A percentile compares a stretch with the other conserved stretches of the same genome.
Conservation (phyloP, 1,284 basidiomycete species). For the Sporisorium exsertum region DNA sequence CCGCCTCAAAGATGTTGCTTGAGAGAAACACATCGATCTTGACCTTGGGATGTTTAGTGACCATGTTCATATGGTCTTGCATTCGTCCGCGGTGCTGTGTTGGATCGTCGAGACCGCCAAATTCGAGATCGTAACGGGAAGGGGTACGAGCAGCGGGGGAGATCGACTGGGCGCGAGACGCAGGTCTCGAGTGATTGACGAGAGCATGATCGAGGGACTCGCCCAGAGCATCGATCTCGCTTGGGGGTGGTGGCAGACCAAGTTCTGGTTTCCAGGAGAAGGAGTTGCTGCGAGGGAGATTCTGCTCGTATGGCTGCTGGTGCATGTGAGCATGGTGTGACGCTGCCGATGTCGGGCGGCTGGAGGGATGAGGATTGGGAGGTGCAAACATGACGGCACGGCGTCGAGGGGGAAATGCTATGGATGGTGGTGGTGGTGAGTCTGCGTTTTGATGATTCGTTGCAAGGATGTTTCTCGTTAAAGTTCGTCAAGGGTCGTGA, state of each 20-base stretch:
- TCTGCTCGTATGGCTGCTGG: constrained; percentile 25
- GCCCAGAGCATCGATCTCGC: constrained; percentile 44
- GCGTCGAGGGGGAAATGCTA: background rate
- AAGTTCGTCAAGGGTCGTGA: constrained; percentile 18
- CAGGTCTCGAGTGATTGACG: constrained; percentile 16
- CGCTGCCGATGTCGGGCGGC: constrained; percentile 46
- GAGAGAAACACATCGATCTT: constrained; percentile 54
- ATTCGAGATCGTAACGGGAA: constrained; percentile 45
- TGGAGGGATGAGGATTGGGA: constrained; percentile 25
- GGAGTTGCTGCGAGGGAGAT: constrained; percentile 29
- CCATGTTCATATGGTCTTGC: constrained; percentile 58
- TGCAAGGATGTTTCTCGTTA: background rate
- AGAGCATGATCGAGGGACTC: constrained; percentile 37
- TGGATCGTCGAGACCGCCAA: constrained; percentile 38
- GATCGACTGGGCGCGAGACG: constrained; percentile 24
- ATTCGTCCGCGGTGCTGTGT: constrained; percentile 34
- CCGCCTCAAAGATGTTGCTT: constrained; percentile 58
- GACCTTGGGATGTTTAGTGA: constrained; percentile 64
- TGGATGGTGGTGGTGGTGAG: background rate
- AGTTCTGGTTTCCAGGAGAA: constrained; percentile 54
- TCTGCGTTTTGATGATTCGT: background rate
- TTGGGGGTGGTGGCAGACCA: constrained; percentile 57
- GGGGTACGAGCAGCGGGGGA: constrained; percentile 28
- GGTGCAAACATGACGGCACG: constrained; percentile 48
- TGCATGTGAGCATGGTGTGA: constrained; percentile 20